A percentile compares a stretch with the other conserved stretches of the same genome.
These are phyloP conservation scores for Allium cepa DNA, from an alignment of 106 monocot genomes.

Conservation along the genomic window DNA sequence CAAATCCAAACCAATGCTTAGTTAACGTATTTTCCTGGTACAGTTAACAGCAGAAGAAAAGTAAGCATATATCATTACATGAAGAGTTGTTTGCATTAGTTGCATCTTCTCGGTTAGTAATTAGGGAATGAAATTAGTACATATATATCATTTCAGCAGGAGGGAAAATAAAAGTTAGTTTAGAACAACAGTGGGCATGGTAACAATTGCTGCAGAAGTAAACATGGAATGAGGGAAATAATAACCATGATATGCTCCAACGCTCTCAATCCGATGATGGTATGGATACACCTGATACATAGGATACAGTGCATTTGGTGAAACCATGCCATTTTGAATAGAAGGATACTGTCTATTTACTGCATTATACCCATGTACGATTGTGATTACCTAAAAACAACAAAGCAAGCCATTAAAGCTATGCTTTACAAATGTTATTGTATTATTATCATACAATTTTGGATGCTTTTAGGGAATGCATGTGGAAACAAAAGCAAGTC, in stretches of 20 bases:
- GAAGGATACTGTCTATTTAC: not conserved
- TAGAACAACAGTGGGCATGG: too few relatives aligned
- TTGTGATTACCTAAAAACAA: slow-evolving; percentile 29
- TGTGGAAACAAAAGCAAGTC: not conserved
- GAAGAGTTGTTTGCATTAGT: too few relatives aligned
- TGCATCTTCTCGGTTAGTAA: too few relatives aligned
- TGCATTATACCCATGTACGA: slow-evolving; percentile 17
- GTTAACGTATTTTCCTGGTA: too few relatives aligned
- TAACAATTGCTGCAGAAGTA: too few relatives aligned
- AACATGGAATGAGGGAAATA: slow-evolving; percentile 1
- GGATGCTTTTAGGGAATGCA: not conserved
- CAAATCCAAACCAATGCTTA: too few relatives aligned
- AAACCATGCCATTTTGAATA: not conserved
- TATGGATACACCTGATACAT: not conserved
- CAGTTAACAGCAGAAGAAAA: too few relatives aligned
- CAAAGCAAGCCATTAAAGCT: not conserved
- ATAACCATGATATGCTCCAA: not conserved
- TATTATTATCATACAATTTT: not conserved
- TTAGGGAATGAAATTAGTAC: too few relatives aligned
- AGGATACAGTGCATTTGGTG: slow-evolving; percentile 1
- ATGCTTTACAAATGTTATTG: not conserved
- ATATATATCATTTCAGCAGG: too few relatives aligned
- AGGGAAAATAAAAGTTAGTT: too few relatives aligned
- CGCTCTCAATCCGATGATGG: not conserved
- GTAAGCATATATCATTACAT: too few relatives aligned